Evolutionary conservation across 2,329 filamentous ascomycete genomes (phyloP).

Genomic region (Trichoderma brevicompactum): DNA sequence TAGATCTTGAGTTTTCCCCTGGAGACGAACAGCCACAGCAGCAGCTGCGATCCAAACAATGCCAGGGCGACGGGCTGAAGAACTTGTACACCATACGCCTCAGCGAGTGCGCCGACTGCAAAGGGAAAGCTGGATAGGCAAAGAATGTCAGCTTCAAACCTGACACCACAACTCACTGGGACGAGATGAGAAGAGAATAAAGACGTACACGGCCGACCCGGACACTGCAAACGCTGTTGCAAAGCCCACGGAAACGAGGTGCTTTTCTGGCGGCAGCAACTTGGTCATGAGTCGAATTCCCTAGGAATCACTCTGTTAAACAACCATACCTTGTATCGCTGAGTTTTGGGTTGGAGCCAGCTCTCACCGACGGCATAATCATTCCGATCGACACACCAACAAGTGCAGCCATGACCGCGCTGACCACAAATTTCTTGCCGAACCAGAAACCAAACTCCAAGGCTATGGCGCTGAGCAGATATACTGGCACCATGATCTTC

Average conservation of each 20-base stretch:
- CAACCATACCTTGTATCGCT: background rate
- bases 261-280: constrained; percentile 71
- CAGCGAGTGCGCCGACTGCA: constrained; percentile 70
- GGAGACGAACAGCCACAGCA: constrained; percentile 24
- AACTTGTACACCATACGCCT: constrained; percentile 58
- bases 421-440: constrained; percentile 75
- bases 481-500: constrained; percentile 65
- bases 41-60: constrained; percentile 46
- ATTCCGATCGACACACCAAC: constrained; percentile 27
- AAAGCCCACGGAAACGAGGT: constrained; percentile 80
- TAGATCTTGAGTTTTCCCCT: constrained; percentile 19
- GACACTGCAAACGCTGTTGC: constrained; percentile 76
- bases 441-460: constrained; percentile 81
- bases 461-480: constrained; percentile 65
- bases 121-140: constrained; percentile 55
- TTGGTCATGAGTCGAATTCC: constrained; percentile 55
- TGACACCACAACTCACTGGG: background rate
- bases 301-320: background rate
- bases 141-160: background rate
- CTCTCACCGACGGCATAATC: constrained; percentile 28
- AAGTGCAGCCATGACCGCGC: constrained; percentile 67
- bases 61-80: constrained; percentile 43
- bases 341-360: background rate
- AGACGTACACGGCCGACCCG: constrained; percentile 63
- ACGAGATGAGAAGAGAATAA: background rate